Percentiles rank a stretch among this genome's conserved stretches.
Conservation (phyloP, 1,284 basidiomycete genomes). For the Heterobasidion irregulare region DNA sequence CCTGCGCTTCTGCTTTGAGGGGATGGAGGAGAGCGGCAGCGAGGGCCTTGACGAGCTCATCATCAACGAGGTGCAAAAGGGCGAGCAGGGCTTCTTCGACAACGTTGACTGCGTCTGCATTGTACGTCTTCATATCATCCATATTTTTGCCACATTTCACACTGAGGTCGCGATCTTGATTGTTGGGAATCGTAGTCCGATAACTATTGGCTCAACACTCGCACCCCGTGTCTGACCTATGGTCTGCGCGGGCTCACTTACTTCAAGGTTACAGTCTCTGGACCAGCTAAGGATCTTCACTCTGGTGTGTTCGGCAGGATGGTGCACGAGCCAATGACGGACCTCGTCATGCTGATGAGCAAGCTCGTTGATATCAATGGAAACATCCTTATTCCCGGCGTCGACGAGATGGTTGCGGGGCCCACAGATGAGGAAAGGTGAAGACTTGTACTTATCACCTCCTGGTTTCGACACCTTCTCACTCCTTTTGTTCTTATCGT, state of each 20-base stretch:
- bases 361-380: conserved; percentile 83
- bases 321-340: conserved; percentile 87
- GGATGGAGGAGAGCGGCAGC: conserved; percentile 97
- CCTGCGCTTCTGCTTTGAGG: conserved; percentile 92
- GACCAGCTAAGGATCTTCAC: conserved; percentile 88
- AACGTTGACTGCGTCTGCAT: conserved; percentile 96
- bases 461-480: neutral
- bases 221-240: conserved; percentile 71
- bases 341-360: conserved; percentile 72
- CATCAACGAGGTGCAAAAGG: conserved; percentile 63
- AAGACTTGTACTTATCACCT: conserved; percentile 10
- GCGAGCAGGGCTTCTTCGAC: conserved; percentile 71
- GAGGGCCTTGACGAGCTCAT: conserved; percentile 93
- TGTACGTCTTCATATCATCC: conserved; percentile 35
- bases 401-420: conserved; percentile 81
- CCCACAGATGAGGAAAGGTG: conserved; percentile 76
- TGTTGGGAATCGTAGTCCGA: conserved; percentile 49
- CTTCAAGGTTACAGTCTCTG: conserved; percentile 79
- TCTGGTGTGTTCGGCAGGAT: conserved; percentile 86
- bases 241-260: conserved; percentile 86
- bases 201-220: conserved; percentile 80
- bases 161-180: neutral
- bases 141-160: neutral
- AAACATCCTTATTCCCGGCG: conserved; percentile 85
- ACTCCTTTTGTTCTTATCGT: neutral